Base-by-base conservation (phyloP, 768 basidiomycete species). In the Rhodotorula diobovata region DNA sequence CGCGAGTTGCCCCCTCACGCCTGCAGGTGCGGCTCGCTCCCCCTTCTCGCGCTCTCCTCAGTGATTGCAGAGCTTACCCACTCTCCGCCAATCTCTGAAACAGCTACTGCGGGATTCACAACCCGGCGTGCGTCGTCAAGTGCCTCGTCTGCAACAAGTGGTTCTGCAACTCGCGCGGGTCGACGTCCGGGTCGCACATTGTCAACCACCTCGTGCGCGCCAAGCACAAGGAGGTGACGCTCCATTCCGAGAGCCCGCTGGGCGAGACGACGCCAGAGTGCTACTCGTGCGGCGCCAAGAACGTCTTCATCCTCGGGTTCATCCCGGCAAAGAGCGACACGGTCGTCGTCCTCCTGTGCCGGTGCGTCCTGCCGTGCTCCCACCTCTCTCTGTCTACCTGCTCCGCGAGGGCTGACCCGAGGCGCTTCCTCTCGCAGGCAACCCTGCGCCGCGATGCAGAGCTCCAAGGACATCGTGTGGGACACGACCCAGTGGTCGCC, bases 261-360 rank as follows among this genome's bases (percentile, higher is more conserved):
- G 96, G 96, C 4, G 96, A 98, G 82, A 98, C 96, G 2, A 90
- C 91, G 1, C 96, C 96, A 0, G 96, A 99, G 82, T 99, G 96
- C 80, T 99, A 99, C 84, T 94, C 93, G 78, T 99, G 96, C 79
- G 96, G 96, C 25, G 94, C 91, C 83, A 97, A 96, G 82, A 99
- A 99, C 78, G 96, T 98, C 21, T 99, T 99, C 79, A 93, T 97
- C 90, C 86, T 99, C 28, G 96, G 96, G 8, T 99, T 99, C 78
- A 99, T 99, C 77, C 96, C 96, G 6, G 96, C 96, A 30, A 99
- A 99, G 83, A 92, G 91, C 78, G 96, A 99, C 78, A 98, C 96
- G 10, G 96, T 99, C 50, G 96, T 99, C 46, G 95, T 99, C 45
- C 84, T 99, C 28, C 85, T 99, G 28, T 99, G 94, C 80, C 89